These are phyloP conservation scores for Clarkia xantiana DNA, from an alignment of 345 rosid species.

Conservation along the genomic window DNA sequence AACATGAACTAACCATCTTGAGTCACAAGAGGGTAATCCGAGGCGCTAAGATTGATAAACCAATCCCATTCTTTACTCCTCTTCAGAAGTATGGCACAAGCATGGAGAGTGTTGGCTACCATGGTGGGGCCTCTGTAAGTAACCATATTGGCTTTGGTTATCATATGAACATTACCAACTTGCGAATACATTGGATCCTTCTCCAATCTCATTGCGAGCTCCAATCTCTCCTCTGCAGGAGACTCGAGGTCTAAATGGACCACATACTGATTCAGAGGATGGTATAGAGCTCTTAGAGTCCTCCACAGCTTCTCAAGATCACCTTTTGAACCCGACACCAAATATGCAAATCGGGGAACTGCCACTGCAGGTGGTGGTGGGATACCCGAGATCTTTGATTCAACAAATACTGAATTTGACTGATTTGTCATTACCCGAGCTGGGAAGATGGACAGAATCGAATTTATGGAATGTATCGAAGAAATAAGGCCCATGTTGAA, in stretches of 20 bases:
- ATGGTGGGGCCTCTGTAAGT: slow-evolving; percentile 96
- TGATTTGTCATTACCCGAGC: slow-evolving; percentile 28
- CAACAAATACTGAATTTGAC: slow-evolving; percentile 39
- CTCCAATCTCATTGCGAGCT: slow-evolving; percentile 53
- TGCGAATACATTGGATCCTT: slow-evolving; percentile 54
- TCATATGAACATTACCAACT: slow-evolving; percentile 74
- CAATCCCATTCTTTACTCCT: slow-evolving; percentile 87
- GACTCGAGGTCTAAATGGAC: slow-evolving; percentile 96
- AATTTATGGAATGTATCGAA: slow-evolving; percentile 49
- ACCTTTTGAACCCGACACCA: slow-evolving; percentile 92
- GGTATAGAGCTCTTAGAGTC: slow-evolving; percentile 78
- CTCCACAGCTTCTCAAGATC: slow-evolving; percentile 95
- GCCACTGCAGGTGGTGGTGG: slow-evolving; percentile 16
- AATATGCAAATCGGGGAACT: slow-evolving; percentile 79
- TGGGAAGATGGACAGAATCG: slow-evolving; percentile 57
- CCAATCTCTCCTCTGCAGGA: slow-evolving; percentile 65
- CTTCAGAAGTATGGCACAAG: slow-evolving; percentile 87
- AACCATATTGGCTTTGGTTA: slow-evolving; percentile 88
- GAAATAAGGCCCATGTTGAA: slow-evolving; percentile 79
- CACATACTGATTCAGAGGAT: slow-evolving; percentile 80
- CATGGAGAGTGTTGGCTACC: slow-evolving; percentile 98
- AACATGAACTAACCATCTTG: slow-evolving; percentile 66
- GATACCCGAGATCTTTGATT: slow-evolving; percentile 31
- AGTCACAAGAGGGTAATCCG: slow-evolving; percentile 95
- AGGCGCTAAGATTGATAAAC: slow-evolving; percentile 99